Percentiles rank a stretch among this genome's conserved stretches.
Conservation (phyloP, 345 rosid genomes). For the Eutrema yunnanense region DNA sequence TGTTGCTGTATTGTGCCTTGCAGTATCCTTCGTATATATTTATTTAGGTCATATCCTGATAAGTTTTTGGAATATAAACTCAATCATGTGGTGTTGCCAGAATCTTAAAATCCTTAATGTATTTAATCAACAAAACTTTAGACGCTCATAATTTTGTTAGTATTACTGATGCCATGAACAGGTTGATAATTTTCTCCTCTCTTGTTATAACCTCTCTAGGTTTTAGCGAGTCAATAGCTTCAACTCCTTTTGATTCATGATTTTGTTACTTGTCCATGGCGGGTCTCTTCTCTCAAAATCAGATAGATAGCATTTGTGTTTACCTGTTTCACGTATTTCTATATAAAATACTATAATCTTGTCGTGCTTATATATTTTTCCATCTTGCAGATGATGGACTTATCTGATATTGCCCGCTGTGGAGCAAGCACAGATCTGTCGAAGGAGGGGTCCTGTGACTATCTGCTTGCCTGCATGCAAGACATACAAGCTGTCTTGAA, state of each 20-base stretch:
- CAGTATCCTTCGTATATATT: neutral
- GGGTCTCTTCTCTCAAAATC: neutral
- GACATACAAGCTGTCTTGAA: conserved; percentile 68
- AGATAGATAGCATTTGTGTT: neutral
- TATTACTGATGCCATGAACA: neutral
- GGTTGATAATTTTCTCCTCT: neutral
- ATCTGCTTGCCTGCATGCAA: conserved; percentile 71
- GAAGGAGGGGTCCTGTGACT: conserved; percentile 54
- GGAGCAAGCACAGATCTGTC: conserved; percentile 59
- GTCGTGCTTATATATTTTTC: neutral
- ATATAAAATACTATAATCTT: neutral
- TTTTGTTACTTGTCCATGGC: conserved; percentile 4
- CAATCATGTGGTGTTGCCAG: neutral
- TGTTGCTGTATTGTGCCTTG: neutral
- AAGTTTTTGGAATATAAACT: neutral
- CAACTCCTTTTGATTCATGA: neutral
- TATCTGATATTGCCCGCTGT: conserved; percentile 79
- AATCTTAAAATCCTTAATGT: neutral
- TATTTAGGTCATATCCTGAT: neutral
- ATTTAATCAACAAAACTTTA: neutral
- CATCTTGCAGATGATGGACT: conserved; percentile 62
- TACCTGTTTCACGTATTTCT: neutral
- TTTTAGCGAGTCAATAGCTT: neutral
- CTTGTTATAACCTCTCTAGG: neutral
- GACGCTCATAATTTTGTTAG: neutral